Conservation (phyloP, 495 filamentous ascomycete genomes). For the Podospora appendiculata region DNA sequence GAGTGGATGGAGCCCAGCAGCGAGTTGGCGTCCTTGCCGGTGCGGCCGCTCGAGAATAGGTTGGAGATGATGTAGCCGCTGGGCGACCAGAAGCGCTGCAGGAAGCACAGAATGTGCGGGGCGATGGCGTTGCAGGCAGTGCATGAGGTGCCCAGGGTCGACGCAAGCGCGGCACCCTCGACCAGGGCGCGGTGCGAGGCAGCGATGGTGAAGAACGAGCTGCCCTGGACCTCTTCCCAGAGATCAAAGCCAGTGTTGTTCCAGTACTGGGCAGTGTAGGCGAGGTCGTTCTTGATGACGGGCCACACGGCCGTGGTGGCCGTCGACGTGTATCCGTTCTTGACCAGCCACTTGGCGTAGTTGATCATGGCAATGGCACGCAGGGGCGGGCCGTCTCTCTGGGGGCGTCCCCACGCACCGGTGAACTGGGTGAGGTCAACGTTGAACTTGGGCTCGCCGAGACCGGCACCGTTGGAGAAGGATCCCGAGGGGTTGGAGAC, state of each 20-base stretch:
- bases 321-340: conserved; percentile 38
- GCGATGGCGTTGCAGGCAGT: conserved; percentile 44
- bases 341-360: conserved; percentile 41
- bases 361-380: conserved; percentile 50
- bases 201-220: conserved; percentile 50
- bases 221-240: conserved; percentile 62
- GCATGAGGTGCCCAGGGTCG: conserved; percentile 33
- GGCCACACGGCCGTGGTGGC: conserved; percentile 47
- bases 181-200: conserved; percentile 43
- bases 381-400: conserved; percentile 64
- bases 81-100: conserved; percentile 55
- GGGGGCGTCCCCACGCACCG: conserved; percentile 62
- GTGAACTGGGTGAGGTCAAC: conserved; percentile 54
- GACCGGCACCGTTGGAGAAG: conserved; percentile 40
- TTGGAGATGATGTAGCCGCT: conserved; percentile 50
- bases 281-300: conserved; percentile 57
- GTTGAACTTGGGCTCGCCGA: conserved; percentile 57
- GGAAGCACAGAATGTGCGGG: conserved; percentile 54
- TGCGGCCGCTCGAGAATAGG: conserved; percentile 32
- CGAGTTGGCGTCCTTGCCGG: conserved; percentile 55
- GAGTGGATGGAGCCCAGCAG: conserved; percentile 55
- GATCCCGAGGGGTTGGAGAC: conserved; percentile 54
- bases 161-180: conserved; percentile 55
- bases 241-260: conserved; percentile 61
- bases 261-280: conserved; percentile 69